These are phyloP conservation scores for Pyricularia sp. DNA, from an alignment of 2,329 filamentous ascomycete species.

Conservation along the genomic window DNA sequence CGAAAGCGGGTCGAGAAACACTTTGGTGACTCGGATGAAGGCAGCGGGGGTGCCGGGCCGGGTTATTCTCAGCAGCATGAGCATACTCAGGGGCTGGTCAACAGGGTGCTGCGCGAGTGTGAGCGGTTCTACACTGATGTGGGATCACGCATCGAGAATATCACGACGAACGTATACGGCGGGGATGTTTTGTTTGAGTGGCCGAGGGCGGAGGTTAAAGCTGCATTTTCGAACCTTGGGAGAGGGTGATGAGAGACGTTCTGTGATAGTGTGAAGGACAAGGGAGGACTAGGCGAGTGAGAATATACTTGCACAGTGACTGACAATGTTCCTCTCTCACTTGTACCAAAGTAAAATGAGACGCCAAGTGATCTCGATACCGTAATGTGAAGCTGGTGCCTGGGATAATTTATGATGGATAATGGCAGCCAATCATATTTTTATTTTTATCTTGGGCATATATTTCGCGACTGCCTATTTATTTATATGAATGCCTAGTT, in stretches of 20 bases:
- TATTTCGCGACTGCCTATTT: no score
- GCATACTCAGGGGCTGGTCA: slow-evolving; percentile 30
- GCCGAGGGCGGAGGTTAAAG: slow-evolving; percentile 50
- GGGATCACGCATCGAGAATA: slow-evolving; percentile 43
- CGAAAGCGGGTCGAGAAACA: slow-evolving; percentile 93
- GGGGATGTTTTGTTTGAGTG: slow-evolving; percentile 54
- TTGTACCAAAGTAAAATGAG: neutral
- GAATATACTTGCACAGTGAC: neutral
- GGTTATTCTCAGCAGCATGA: slow-evolving; percentile 29
- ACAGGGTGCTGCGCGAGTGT: slow-evolving; percentile 45
- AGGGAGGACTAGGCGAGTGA: neutral
- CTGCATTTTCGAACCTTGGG: slow-evolving; percentile 30
- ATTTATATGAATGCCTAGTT: neutral
- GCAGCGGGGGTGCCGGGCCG: neutral
- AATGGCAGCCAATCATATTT: no score
- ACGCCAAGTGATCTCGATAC: neutral
- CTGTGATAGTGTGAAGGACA: neutral
- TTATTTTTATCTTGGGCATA: no score
- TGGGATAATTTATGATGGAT: no score
- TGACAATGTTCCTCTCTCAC: neutral
- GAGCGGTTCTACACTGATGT: slow-evolving; percentile 50
- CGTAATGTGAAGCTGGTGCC: neutral
- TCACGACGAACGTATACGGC: slow-evolving; percentile 50
- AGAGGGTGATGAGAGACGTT: slow-evolving; percentile 3
- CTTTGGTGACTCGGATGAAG: slow-evolving; percentile 77